Conservation (phyloP, 805 yeast species). For the Vanderwaltozyma tropicalis region DNA sequence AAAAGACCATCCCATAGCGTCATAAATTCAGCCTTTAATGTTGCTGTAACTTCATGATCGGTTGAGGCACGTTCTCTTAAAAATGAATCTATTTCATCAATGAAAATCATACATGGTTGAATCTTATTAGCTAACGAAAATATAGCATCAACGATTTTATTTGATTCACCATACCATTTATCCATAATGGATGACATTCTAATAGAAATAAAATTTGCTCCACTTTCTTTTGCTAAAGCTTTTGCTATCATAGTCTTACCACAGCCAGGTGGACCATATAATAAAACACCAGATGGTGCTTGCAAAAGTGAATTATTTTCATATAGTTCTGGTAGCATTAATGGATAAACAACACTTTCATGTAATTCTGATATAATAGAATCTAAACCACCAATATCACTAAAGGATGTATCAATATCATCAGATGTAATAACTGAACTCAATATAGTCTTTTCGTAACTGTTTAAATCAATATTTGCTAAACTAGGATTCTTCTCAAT, state of each 20-base stretch:
- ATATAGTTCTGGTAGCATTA: constrained; percentile 67
- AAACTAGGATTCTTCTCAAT: constrained; percentile 49
- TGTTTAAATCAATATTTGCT: constrained; percentile 39
- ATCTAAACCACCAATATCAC: constrained; percentile 84
- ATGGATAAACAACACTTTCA: constrained; percentile 82
- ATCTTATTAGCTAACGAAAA: constrained; percentile 82
- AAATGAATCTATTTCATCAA: constrained; percentile 94
- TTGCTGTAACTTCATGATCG: constrained; percentile 94
- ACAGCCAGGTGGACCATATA: constrained; percentile 96
- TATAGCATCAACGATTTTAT: constrained; percentile 86
- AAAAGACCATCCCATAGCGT: constrained; percentile 91
- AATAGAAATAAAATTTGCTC: constrained; percentile 82
- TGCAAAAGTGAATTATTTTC: constrained; percentile 63
- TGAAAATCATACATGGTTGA: constrained; percentile 89
- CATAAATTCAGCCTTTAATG: constrained; percentile 94
- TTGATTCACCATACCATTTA: constrained; percentile 95
- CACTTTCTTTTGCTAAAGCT: constrained; percentile 85
- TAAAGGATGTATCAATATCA: constrained; percentile 66
- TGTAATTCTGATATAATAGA: constrained; percentile 71
- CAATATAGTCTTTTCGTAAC: constrained; percentile 70
- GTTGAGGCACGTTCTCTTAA: constrained; percentile 70
- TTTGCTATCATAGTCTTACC: constrained; percentile 97
- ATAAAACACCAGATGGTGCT: constrained; percentile 88
- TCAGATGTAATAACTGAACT: constrained; percentile 74
- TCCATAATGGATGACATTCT: constrained; percentile 93